phyloP scores from a whole-genome alignment of 2,329 filamentous ascomycete species.

The Beauveria medogensis region DNA sequence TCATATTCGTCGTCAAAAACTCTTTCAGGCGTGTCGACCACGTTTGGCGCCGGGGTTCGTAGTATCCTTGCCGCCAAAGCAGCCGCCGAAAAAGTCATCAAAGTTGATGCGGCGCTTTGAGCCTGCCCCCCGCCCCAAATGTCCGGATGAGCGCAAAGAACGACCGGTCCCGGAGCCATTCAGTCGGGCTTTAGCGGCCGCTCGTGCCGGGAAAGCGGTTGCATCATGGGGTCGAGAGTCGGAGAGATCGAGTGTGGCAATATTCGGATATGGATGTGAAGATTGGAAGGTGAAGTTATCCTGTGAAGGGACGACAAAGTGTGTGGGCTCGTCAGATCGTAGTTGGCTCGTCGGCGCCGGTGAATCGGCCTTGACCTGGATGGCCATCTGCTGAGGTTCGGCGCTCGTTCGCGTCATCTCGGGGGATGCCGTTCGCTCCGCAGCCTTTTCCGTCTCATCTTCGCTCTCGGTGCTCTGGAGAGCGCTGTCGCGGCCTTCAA shows the following conservation, averaged over 20 bases:
- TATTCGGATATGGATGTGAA: conserved; percentile 49
- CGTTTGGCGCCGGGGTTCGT: conserved; percentile 43
- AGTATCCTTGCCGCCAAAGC: conserved; percentile 54
- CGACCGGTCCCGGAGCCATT: conserved; percentile 17
- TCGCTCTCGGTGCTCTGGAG: conserved; percentile 55
- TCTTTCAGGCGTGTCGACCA: conserved; percentile 34
- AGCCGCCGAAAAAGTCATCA: conserved; percentile 67
- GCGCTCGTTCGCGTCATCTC: conserved; percentile 43
- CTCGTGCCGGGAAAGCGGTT: conserved; percentile 19
- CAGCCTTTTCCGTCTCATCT: conserved; percentile 56
- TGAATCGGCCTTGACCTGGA: conserved; percentile 18
- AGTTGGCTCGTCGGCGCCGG: conserved; percentile 19
- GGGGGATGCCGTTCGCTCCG: conserved; percentile 50
- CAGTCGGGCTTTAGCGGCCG: conserved; percentile 23
- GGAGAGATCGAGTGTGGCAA: conserved; percentile 53
- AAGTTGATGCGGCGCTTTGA: conserved; percentile 67
- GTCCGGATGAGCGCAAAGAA: conserved; percentile 24
- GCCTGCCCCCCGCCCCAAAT: conserved; percentile 57
- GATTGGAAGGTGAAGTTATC: conserved; percentile 65
- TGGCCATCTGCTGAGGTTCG: conserved; percentile 26
- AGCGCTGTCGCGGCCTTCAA: conserved; percentile 53
- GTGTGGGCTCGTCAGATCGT: conserved; percentile 24
- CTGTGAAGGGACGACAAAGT: conserved; percentile 44
- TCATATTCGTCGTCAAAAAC: neutral
- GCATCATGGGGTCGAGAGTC: conserved; percentile 38